These are phyloP conservation scores for Dalbergia oliveri DNA, from an alignment of 306 rosid species.

Conservation along the genomic window DNA sequence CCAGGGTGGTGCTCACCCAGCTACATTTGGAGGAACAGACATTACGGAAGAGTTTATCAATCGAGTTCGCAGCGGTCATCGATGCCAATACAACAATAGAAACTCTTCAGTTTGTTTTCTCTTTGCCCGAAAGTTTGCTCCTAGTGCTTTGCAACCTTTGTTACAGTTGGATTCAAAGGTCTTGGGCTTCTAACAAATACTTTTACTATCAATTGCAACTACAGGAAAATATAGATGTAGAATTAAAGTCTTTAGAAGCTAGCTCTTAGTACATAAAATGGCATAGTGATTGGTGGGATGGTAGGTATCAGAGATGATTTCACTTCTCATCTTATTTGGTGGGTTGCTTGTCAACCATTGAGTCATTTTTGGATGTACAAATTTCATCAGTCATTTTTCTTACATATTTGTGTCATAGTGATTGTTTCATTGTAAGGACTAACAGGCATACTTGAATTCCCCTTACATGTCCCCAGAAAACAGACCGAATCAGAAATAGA, in stretches of 20 bases:
- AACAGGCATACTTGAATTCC: no score
- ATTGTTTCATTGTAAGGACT: background rate
- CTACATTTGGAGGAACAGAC: constrained; percentile 78
- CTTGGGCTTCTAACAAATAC: constrained; percentile 64
- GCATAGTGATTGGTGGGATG: constrained; percentile 30
- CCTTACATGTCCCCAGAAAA: no score
- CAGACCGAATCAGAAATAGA: background rate
- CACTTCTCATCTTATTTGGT: constrained; percentile 1
- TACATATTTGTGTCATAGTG: background rate
- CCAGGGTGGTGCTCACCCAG: constrained; percentile 98
- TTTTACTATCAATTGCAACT: constrained; percentile 25
- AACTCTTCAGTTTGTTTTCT: constrained; percentile 72
- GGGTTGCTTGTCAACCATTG: background rate
- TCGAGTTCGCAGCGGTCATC: constrained; percentile 50
- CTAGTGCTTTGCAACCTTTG: constrained; percentile 86
- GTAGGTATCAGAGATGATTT: constrained; percentile 28
- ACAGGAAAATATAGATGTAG: constrained; percentile 26
- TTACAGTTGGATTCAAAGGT: constrained; percentile 58
- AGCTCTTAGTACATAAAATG: constrained; percentile 21
- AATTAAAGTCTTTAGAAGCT: constrained; percentile 13
- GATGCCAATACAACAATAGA: constrained; percentile 64
- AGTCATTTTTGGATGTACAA: constrained; percentile 57
- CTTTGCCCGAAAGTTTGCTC: constrained; percentile 92
- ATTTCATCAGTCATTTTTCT: constrained; percentile 22
- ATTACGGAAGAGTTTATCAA: constrained; percentile 63